These are phyloP conservation scores for Pseudohalonectria lignicola DNA, from an alignment of 2,329 filamentous ascomycete species.

Conservation along the genomic window DNA sequence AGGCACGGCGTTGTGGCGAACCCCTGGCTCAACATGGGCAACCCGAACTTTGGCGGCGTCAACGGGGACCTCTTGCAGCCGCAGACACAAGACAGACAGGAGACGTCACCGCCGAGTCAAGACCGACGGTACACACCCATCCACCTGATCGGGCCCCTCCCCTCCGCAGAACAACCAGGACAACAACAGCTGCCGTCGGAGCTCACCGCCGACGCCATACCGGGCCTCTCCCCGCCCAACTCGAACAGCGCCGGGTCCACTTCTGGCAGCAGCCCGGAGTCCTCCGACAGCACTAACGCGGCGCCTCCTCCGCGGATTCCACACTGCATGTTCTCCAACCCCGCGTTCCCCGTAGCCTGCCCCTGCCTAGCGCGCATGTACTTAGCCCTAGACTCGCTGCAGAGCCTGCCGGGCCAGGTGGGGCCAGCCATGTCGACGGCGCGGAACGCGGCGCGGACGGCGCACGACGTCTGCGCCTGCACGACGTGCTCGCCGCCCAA, in stretches of 20 bases:
- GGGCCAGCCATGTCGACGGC: constrained; percentile 34
- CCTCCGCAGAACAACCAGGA: too few relatives aligned
- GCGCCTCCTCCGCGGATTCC: too few relatives aligned
- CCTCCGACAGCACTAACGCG: too few relatives aligned
- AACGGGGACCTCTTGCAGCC: too few relatives aligned
- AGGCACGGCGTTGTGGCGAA: too few relatives aligned
- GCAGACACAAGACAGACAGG: too few relatives aligned
- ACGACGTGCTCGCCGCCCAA: constrained; percentile 31
- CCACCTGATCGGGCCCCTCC: too few relatives aligned
- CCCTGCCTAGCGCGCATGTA: constrained; percentile 38
- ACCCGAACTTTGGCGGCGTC: too few relatives aligned
- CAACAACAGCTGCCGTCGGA: too few relatives aligned
- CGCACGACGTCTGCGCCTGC: constrained; percentile 41
- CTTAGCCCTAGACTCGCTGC: constrained; percentile 37
- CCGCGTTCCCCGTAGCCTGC: constrained; percentile 18
- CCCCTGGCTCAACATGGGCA: too few relatives aligned
- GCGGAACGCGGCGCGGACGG: constrained; percentile 33
- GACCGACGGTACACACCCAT: too few relatives aligned
- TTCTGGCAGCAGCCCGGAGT: neutral
- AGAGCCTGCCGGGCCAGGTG: constrained; percentile 31
- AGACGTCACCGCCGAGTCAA: too few relatives aligned
- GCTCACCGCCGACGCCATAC: neutral
- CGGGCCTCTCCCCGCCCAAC: neutral
- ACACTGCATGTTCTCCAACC: neutral
- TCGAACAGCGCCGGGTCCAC: neutral